Evolutionary conservation across 2,329 filamentous ascomycete species (phyloP).

Genomic region (Zalaria obscura): DNA sequence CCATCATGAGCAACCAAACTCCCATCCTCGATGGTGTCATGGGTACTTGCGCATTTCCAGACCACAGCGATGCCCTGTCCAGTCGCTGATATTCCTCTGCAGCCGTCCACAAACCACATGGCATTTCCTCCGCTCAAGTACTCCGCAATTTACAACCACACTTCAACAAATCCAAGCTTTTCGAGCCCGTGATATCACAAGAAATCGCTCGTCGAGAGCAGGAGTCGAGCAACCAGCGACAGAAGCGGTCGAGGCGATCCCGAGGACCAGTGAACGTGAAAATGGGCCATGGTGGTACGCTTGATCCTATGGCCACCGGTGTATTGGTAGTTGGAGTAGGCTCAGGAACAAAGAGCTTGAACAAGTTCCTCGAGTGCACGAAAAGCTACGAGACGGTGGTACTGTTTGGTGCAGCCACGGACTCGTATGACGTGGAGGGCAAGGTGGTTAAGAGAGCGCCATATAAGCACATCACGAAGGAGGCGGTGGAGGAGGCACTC

Average conservation of each 20-base stretch:
- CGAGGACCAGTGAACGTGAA: conserved; percentile 59
- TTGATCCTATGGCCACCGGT: conserved; percentile 87
- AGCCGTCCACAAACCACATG: conserved; percentile 90
- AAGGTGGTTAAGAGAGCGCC: conserved; percentile 63
- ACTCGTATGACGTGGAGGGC: conserved; percentile 79
- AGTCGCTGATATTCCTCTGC: conserved; percentile 5
- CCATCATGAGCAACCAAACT: conserved; percentile 8
- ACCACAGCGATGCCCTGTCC: background rate
- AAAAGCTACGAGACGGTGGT: conserved; percentile 88
- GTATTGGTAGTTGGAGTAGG: conserved; percentile 83
- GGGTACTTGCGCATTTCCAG: conserved; percentile 24
- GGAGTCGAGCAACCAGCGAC: conserved; percentile 45
- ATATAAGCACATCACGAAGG: conserved; percentile 69
- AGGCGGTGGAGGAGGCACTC: conserved; percentile 64
- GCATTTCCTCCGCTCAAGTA: conserved; percentile 77
- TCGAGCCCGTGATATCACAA: conserved; percentile 60
- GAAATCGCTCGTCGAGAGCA: conserved; percentile 42
- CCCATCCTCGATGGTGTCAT: conserved; percentile 44
- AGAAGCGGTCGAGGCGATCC: conserved; percentile 40
- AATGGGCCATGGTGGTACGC: conserved; percentile 88
- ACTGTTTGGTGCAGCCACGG: conserved; percentile 81
- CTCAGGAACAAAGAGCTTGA: conserved; percentile 69
- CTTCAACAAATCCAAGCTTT: conserved; percentile 69
- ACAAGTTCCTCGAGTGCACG: conserved; percentile 69
- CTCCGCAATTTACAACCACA: conserved; percentile 74